Base-by-base conservation (phyloP, 345 rosid species). In the Crucihimalaya himalaica region DNA sequence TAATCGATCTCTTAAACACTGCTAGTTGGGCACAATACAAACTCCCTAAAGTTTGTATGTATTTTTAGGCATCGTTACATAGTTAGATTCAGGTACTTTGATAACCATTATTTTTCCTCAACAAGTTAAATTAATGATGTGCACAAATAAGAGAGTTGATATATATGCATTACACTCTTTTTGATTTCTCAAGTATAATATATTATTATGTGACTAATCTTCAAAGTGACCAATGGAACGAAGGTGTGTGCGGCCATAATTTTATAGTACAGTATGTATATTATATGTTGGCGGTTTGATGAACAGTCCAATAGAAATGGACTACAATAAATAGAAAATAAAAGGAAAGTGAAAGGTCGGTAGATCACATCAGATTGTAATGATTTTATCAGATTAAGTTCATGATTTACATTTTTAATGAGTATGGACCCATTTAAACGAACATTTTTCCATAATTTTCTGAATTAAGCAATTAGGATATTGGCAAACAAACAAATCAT, bases 301-400 rank as follows among this genome's bases (percentile, higher is more conserved):
- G 78, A 55, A 64, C 66, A 80, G 60, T 75, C 83, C 76, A 80
- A 72, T 47, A 50, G 19, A 80, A 37, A 53, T 65, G 23, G 46
- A 71, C 62, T 28, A 70, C 23, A 76, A 35, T 43, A 53, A 19
- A 3, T 16, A 57, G n/a, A 27, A 39, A 15, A 68, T 31, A 42
- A 23, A 55, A 46, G 23, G 15, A 62, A 63, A 63, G 61, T 76
- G 71, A 70, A 66, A 53, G 81, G 89, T 84, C 87, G 90, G 88
- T 82, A 73, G 86, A 88, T 88, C 81, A 85, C 90, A 81, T 86
- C 78, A 78, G 81, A 88, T 79, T 82, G 77, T 73, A 63, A 88
- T 85, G 84, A 85, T 84, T 84, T 81, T 70, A 72, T 81, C 35
- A 83, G 89, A 83, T 77, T 77, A 71, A 57, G 63, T 82, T 80